These are phyloP conservation scores for Debaryomyces sp. DNA, from an alignment of 1,139 yeast genomes.

Conservation along the genomic window DNA sequence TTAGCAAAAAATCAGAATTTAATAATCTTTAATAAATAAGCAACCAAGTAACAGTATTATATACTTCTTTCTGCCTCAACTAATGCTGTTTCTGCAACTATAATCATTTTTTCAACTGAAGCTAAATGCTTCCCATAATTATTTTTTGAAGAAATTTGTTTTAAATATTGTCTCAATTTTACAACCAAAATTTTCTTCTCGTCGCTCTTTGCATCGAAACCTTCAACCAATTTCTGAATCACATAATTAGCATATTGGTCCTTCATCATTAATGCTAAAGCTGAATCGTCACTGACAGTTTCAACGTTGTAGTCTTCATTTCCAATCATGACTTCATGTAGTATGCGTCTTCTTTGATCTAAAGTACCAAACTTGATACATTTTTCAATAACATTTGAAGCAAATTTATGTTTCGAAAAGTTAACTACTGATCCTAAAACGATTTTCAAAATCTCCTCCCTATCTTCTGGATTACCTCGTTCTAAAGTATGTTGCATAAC, in stretches of 20 bases:
- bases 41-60: background rate
- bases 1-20: background rate
- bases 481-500: slow-evolving; percentile 95
- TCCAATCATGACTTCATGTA: slow-evolving; percentile 61
- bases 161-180: slow-evolving; percentile 63
- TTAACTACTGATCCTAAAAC: slow-evolving; percentile 66
- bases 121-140: slow-evolving; percentile 83
- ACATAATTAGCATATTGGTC: slow-evolving; percentile 98
- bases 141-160: slow-evolving; percentile 56
- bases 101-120: slow-evolving; percentile 78
- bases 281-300: slow-evolving; percentile 54
- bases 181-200: slow-evolving; percentile 65
- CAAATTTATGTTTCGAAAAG: slow-evolving; percentile 93
- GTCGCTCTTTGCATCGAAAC: slow-evolving; percentile 62
- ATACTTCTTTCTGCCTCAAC: slow-evolving; percentile 36
- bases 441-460: slow-evolving; percentile 43
- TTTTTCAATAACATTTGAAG: slow-evolving; percentile 95
- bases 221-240: slow-evolving; percentile 89
- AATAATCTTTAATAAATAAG: background rate
- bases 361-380: slow-evolving; percentile 76
- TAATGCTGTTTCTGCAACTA: slow-evolving; percentile 54
- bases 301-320: slow-evolving; percentile 47
- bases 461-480: slow-evolving; percentile 59
- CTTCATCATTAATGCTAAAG: slow-evolving; percentile 87
- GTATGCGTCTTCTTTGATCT: slow-evolving; percentile 62